Conservation (phyloP, 2,329 filamentous ascomycete genomes). For the Arachnomyces sp. region DNA sequence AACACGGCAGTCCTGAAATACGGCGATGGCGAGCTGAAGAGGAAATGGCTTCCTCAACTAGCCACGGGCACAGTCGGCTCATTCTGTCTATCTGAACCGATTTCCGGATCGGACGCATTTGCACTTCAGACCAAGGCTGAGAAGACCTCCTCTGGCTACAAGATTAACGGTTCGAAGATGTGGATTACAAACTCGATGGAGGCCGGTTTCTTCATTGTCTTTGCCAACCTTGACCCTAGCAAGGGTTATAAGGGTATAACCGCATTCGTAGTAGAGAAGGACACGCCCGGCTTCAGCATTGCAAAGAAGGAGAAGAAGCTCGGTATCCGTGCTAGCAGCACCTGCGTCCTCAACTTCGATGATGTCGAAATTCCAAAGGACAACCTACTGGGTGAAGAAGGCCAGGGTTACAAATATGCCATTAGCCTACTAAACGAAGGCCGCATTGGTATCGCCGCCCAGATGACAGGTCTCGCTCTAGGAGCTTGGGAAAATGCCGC, state of each 20-base stretch:
- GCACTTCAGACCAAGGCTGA: slow-evolving; percentile 85
- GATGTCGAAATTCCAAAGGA: slow-evolving; percentile 84
- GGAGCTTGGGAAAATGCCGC: slow-evolving; percentile 94
- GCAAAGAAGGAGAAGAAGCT: slow-evolving; percentile 99
- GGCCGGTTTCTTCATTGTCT: slow-evolving; percentile 92
- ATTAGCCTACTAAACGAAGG: slow-evolving; percentile 93
- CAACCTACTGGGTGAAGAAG: slow-evolving; percentile 80
- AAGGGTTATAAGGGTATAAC: slow-evolving; percentile 97
- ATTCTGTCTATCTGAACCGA: slow-evolving; percentile 88
- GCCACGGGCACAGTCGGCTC: slow-evolving; percentile 84
- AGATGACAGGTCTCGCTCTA: slow-evolving; percentile 95
- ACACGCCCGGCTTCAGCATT: slow-evolving; percentile 79
- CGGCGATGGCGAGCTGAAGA: slow-evolving; percentile 67
- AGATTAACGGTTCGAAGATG: slow-evolving; percentile 91
- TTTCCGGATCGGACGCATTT: slow-evolving; percentile 91
- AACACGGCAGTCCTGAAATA: slow-evolving; percentile 89
- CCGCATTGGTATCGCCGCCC: slow-evolving; percentile 92
- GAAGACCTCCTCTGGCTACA: slow-evolving; percentile 75
- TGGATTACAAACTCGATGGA: slow-evolving; percentile 99
- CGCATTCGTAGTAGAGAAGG: slow-evolving; percentile 91
- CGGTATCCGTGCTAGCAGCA: slow-evolving; percentile 90
- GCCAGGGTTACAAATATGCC: slow-evolving; percentile 96
- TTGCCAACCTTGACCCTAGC: slow-evolving; percentile 86
- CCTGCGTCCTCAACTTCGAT: slow-evolving; percentile 95
- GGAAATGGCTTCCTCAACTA: slow-evolving; percentile 80